Percentiles rank a stretch among this genome's conserved stretches.
These are phyloP conservation scores for Scheffersomyces spartinae DNA, from an alignment of 805 yeast species.

Conservation along the genomic window DNA sequence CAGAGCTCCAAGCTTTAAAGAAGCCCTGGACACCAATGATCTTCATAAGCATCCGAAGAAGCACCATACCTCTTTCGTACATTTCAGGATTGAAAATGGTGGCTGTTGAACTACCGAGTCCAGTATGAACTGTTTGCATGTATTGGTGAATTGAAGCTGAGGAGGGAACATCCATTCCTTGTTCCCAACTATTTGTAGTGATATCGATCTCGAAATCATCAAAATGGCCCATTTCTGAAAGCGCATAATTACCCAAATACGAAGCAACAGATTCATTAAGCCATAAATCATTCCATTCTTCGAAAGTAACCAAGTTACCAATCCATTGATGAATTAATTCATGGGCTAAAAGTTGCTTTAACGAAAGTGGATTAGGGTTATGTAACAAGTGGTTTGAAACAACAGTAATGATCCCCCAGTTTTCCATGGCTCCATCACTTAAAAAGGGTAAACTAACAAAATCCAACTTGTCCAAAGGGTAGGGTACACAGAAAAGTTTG, in stretches of 20 bases:
- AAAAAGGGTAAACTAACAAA: constrained; percentile 59
- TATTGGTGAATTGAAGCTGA: constrained; percentile 26
- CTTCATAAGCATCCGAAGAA: too few species aligned
- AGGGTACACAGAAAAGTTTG: constrained; percentile 28
- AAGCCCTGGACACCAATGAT: too few species aligned
- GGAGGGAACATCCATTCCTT: constrained; percentile 3
- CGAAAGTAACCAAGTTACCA: constrained; percentile 58
- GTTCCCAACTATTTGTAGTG: too few species aligned
- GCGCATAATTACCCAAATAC: constrained; percentile 44
- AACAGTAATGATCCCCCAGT: constrained; percentile 58
- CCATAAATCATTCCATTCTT: constrained; percentile 62
- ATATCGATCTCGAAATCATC: constrained; percentile 5
- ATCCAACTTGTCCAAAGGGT: constrained; percentile 57
- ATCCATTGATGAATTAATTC: constrained; percentile 76
- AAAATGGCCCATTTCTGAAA: constrained; percentile 14
- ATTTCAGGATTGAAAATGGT: too few species aligned
- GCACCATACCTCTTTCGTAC: too few species aligned
- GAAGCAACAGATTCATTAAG: constrained; percentile 74
- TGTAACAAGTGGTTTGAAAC: constrained; percentile 39
- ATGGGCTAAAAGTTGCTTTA: constrained; percentile 50
- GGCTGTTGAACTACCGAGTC: too few species aligned
- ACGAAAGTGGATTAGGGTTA: constrained; percentile 10
- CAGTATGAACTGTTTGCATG: constrained; percentile 17
- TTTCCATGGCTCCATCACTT: constrained; percentile 74
- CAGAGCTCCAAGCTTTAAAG: too few species aligned